Percentiles rank a stretch among this genome's conserved stretches.
These are phyloP conservation scores for Deuterostichococcus epilithicus DNA, from an alignment of 139 green algal genomes.

Conservation along the genomic window DNA sequence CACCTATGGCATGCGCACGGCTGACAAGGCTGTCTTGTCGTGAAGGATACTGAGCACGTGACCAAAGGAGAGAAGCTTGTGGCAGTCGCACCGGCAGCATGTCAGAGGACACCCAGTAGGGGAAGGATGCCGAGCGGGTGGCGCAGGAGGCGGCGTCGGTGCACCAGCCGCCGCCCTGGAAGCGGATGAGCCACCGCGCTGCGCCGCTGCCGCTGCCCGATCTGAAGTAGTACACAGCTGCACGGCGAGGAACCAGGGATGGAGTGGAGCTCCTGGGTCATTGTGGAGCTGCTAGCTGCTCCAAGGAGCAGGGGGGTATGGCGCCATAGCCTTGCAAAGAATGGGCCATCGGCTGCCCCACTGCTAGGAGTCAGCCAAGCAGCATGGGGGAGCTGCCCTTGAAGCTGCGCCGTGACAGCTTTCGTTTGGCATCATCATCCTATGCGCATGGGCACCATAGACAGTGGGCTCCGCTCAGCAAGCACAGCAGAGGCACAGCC, in stretches of 20 bases:
- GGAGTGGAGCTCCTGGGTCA: not conserved
- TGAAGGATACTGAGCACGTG: too few relatives aligned
- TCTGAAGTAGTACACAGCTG: not conserved
- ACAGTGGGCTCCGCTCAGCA: not conserved
- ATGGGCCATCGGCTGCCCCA: too few relatives aligned
- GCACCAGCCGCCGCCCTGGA: conserved; percentile 14
- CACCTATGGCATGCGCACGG: too few relatives aligned
- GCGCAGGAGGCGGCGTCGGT: not conserved
- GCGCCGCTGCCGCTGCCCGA: not conserved
- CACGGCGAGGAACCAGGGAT: not conserved
- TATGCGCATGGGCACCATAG: not conserved
- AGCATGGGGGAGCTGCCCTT: not conserved
- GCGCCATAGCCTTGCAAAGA: not conserved
- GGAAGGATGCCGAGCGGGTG: not conserved
- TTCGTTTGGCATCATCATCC: not conserved
- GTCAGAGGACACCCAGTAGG: conserved; percentile 5
- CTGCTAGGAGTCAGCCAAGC: not conserved
- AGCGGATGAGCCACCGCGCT: conserved; percentile 8
- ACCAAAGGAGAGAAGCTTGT: too few relatives aligned
- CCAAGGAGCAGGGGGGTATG: not conserved
- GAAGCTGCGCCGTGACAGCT: not conserved
- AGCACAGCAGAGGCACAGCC: not conserved
- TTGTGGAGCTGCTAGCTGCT: not conserved
- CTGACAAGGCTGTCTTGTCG: too few relatives aligned
- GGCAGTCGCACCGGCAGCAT: not conserved